phyloP scores from a whole-genome alignment of 768 basidiomycete genomes.

The Tephrocybe sp. region DNA sequence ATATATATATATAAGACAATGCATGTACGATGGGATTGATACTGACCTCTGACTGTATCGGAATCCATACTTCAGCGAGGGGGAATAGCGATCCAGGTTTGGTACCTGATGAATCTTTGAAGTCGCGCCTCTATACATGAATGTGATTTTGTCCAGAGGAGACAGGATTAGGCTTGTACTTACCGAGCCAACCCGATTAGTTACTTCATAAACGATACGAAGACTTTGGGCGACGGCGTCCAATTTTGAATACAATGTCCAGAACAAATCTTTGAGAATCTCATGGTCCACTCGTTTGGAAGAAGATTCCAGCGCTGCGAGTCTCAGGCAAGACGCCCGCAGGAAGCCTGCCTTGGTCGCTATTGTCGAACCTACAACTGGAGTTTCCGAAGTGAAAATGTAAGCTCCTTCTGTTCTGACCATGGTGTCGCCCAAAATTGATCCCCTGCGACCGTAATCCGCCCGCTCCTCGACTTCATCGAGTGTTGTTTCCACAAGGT shows the following conservation, averaged over 20 bases:
- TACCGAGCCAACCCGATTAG: constrained; percentile 88
- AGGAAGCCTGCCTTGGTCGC: constrained; percentile 30
- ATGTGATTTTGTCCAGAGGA: not conserved
- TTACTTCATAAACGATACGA: constrained; percentile 86
- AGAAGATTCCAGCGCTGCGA: constrained; percentile 73
- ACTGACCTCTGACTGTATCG: constrained; percentile 85
- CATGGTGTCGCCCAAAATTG: constrained; percentile 35
- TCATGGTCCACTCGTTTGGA: constrained; percentile 79
- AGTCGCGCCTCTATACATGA: constrained; percentile 75
- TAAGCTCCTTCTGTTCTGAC: constrained; percentile 53
- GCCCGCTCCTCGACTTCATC: constrained; percentile 92
- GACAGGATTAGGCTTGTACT: constrained; percentile 33
- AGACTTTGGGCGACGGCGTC: constrained; percentile 93
- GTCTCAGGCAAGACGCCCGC: constrained; percentile 57
- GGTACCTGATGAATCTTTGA: constrained; percentile 81
- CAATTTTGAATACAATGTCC: constrained; percentile 95
- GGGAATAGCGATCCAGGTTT: constrained; percentile 80
- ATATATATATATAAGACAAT: too few species aligned
- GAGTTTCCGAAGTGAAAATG: constrained; percentile 39
- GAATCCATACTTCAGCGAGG: constrained; percentile 82
- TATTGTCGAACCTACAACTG: constrained; percentile 22
- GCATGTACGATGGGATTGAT: not conserved
- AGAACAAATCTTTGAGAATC: constrained; percentile 88
- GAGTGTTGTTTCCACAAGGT: constrained; percentile 81
- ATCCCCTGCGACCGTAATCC: constrained; percentile 66